A percentile compares a stretch with the other conserved stretches of the same genome.
These are phyloP conservation scores for Beta corolliflora DNA, from an alignment of 179 eudicot genomes.

Conservation along the genomic window DNA sequence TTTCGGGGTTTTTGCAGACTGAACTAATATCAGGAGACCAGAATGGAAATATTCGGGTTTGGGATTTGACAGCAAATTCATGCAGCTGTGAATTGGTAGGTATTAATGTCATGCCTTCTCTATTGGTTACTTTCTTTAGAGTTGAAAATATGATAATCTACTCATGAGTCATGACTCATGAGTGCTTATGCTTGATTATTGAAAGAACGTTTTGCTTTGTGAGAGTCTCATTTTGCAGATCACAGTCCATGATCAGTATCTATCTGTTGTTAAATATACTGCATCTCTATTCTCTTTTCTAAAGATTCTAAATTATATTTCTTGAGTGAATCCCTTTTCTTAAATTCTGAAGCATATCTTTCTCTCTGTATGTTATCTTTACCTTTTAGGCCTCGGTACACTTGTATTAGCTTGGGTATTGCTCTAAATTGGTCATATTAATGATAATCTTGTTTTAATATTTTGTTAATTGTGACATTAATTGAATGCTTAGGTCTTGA, in stretches of 20 bases:
- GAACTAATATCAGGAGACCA: constrained; percentile 95
- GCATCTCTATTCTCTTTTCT: background rate
- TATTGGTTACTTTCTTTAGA: background rate
- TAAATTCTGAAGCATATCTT: background rate
- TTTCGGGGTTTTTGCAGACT: constrained; percentile 43
- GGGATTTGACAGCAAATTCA: constrained; percentile 98
- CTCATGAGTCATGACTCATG: no score
- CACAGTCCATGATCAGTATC: background rate
- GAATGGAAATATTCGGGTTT: constrained; percentile 96
- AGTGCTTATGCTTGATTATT: constrained; percentile 2
- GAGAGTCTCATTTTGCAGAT: background rate
- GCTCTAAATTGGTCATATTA: no score
- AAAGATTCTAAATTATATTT: background rate
- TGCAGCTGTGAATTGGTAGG: constrained; percentile 99
- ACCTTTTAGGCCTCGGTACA: background rate
- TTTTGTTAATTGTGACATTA: background rate
- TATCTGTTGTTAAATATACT: background rate
- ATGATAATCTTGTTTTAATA: no score
- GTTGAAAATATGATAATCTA: background rate
- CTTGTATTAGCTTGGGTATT: background rate
- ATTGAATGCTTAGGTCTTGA: background rate
- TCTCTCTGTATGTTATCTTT: background rate
- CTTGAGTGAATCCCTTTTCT: background rate
- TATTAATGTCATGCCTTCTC: background rate
- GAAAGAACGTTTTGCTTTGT: background rate